A percentile compares a stretch with the other conserved stretches of the same genome.
phyloP scores from a whole-genome alignment of 2,329 filamentous ascomycete genomes.

The Coniochaeta prunicola region DNA sequence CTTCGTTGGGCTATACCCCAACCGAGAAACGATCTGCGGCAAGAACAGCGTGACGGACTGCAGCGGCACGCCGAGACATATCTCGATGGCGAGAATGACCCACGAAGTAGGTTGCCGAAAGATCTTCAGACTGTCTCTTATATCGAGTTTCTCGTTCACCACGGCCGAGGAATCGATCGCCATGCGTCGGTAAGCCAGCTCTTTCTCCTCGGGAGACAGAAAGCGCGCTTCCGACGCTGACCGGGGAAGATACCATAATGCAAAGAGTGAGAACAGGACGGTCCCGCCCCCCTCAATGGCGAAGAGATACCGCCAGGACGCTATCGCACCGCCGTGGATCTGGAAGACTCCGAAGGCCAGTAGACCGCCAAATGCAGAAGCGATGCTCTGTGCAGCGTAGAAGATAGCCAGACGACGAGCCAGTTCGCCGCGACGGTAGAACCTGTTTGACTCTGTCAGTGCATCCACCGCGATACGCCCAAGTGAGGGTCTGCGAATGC shows the following conservation, averaged over 20 bases:
- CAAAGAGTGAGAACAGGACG: conserved; percentile 54
- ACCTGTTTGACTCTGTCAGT: conserved; percentile 32
- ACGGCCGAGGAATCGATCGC: conserved; percentile 65
- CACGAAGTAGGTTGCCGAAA: conserved; percentile 43
- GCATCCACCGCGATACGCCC: conserved; percentile 14
- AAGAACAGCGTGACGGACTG: conserved; percentile 43
- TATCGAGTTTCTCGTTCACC: conserved; percentile 44
- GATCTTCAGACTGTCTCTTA: conserved; percentile 42
- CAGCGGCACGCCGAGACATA: conserved; percentile 52
- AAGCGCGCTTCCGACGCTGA: conserved; percentile 59
- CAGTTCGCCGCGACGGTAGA: conserved; percentile 59
- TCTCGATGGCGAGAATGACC: conserved; percentile 44
- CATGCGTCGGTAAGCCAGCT: conserved; percentile 65
- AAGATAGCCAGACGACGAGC: conserved; percentile 62
- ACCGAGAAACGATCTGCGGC: conserved; percentile 44
- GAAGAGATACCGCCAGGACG: conserved; percentile 43
- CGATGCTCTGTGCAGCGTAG: conserved; percentile 70
- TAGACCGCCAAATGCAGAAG: conserved; percentile 26
- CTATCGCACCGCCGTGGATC: conserved; percentile 28
- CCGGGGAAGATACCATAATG: conserved; percentile 61
- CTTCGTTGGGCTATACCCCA: conserved; percentile 41
- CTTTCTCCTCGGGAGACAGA: conserved; percentile 57
- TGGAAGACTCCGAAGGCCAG: conserved; percentile 39
- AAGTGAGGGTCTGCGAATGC: neutral
- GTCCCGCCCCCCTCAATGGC: conserved; percentile 50